These are phyloP conservation scores for Lentinula sp. DNA, from an alignment of 768 basidiomycete species.

Conservation along the genomic window DNA sequence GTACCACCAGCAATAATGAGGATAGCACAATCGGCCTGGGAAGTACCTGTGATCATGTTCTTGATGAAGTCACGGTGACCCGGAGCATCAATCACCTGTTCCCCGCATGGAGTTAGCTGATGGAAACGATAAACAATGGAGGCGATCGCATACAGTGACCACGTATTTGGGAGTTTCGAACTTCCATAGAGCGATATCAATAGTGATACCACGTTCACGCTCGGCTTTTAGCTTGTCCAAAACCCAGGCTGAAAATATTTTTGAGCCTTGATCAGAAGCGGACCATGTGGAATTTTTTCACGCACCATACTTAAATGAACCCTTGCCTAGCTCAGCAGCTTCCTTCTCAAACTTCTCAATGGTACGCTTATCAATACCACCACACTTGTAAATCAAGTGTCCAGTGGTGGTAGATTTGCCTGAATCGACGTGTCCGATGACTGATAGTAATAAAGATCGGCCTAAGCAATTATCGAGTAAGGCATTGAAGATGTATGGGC, in stretches of 20 bases:
- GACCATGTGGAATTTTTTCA: not conserved
- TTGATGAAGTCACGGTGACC: conserved; percentile 99
- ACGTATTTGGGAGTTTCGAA: conserved; percentile 98
- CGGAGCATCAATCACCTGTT: conserved; percentile 95
- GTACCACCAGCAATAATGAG: conserved; percentile 99
- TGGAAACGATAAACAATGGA: conserved; percentile 5
- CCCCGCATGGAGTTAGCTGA: conserved; percentile 14
- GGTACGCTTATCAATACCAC: conserved; percentile 99
- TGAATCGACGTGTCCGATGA: conserved; percentile 99
- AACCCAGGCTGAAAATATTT: conserved; percentile 78
- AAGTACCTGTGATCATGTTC: conserved; percentile 99
- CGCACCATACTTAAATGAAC: conserved; percentile 95
- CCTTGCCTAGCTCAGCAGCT: conserved; percentile 99
- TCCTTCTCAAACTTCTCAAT: conserved; percentile 99
- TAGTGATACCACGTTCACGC: conserved; percentile 99
- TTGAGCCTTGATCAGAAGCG: not conserved
- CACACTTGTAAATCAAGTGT: conserved; percentile 99
- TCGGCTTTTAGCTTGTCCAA: conserved; percentile 99
- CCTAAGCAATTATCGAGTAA: conserved; percentile 18
- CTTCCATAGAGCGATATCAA: conserved; percentile 99
- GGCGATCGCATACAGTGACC: conserved; percentile 65
- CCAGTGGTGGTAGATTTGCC: conserved; percentile 99
- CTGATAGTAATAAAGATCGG: conserved; percentile 30
- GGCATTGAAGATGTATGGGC: conserved; percentile 4
- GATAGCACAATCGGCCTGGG: conserved; percentile 99